These are phyloP conservation scores for Cardamine occulta DNA, from an alignment of 345 rosid genomes.

Conservation along the genomic window DNA sequence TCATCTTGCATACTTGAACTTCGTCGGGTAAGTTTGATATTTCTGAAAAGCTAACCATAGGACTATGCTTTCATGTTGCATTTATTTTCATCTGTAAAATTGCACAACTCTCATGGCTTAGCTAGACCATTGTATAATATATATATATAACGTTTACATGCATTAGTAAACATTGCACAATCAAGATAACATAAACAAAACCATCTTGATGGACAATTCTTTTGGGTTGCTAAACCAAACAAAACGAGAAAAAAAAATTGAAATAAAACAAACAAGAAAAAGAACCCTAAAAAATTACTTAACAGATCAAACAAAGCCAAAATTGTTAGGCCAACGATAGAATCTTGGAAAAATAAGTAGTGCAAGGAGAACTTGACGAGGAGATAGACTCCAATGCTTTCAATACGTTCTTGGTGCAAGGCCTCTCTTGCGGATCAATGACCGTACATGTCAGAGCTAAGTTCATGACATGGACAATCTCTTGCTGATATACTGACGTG, in stretches of 20 bases:
- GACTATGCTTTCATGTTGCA: no score
- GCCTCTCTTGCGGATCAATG: slow-evolving; percentile 66
- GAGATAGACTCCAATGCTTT: slow-evolving; percentile 56
- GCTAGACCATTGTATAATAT: no score
- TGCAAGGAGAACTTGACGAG: slow-evolving; percentile 45
- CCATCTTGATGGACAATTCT: slow-evolving; percentile 22
- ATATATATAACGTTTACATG: no score
- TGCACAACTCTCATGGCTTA: no score
- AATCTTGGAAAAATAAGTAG: slow-evolving; percentile 40
- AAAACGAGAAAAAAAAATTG: slow-evolving; percentile 1
- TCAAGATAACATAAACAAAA: slow-evolving; percentile 45
- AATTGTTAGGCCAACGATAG: slow-evolving; percentile 48
- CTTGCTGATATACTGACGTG: slow-evolving; percentile 41
- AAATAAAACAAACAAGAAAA: background rate
- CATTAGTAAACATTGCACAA: no score
- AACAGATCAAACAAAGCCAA: slow-evolving; percentile 12
- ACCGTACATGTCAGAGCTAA: slow-evolving; percentile 78
- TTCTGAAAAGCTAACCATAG: no score
- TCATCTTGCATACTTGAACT: no score
- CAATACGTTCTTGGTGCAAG: slow-evolving; percentile 52
- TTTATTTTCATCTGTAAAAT: no score
- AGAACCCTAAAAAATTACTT: slow-evolving; percentile 24
- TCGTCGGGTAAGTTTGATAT: no score
- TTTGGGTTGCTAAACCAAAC: slow-evolving; percentile 12
- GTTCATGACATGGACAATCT: slow-evolving; percentile 65